Base-by-base conservation (phyloP, 2,329 filamentous ascomycete genomes). In the Apiospora marii region DNA sequence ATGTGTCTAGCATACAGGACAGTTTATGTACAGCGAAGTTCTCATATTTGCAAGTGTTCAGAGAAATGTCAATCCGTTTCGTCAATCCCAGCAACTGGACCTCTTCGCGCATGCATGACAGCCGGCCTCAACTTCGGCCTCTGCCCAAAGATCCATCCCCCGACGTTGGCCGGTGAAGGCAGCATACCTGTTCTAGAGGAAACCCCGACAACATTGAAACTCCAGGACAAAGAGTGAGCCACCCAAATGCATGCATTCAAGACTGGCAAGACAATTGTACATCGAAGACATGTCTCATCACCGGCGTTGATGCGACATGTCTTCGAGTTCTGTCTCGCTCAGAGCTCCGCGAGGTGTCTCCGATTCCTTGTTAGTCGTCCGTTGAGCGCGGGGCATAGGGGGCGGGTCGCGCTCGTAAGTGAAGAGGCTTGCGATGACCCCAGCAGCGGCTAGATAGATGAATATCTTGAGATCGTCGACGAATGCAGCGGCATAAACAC, bases 401-500 rank as follows among this genome's bases (percentile, higher is more conserved):
- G 79, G 77, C 0, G 86, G 87, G 5, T 80, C 77, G 48, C 79
- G 80, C 76, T 88, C 85, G 71, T 86, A 81, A 0, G 85, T 84
- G 70, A 86, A 83, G 2, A 85, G 73, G 37, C 86, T 86, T 13
- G 83, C 79, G 37, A 85, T 72, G 8, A 87, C 79, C 77, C 87
- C 87, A 64, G 80, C 79, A 5, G 81, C 83, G 44, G 84, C 83
- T 22, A 86, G 76, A 37, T 84, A 81, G 67, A 85, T 82, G 83
- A 88, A 85, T 67, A 88, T 79, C 71, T 82, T 84, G 49, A 86
- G 83, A 73, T 88, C 83, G 41, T 83, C 81, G 1, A 81, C 81
- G 75, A 88, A 88, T 1, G 86, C 85, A 1, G 75, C 78, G 0
- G 85, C 83, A 71, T 88, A 88, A 10, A 85, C 83, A 19, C 79